These are phyloP conservation scores for Starmerella sp. DNA, from an alignment of 805 yeast genomes.

Conservation along the genomic window DNA sequence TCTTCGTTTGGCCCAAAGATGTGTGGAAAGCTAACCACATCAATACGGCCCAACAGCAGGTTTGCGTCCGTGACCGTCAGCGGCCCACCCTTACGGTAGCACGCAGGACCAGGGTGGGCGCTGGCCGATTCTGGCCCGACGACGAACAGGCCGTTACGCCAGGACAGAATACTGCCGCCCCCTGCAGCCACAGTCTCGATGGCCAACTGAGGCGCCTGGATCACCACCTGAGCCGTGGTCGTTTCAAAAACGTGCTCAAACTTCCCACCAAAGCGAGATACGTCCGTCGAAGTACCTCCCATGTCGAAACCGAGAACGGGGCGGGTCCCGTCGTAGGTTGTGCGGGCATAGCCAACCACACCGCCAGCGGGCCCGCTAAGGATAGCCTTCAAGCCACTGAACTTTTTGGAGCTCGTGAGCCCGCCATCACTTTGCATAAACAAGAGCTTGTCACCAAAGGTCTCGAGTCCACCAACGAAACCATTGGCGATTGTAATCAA, in stretches of 20 bases:
- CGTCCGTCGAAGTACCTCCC: constrained; percentile 90
- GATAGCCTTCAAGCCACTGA: constrained; percentile 80
- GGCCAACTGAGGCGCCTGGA: constrained; percentile 75
- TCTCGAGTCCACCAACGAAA: constrained; percentile 40
- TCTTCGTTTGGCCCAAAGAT: constrained; percentile 76
- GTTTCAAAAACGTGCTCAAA: constrained; percentile 75
- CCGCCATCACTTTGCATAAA: constrained; percentile 99
- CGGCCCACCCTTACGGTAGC: constrained; percentile 76
- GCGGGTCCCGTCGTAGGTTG: constrained; percentile 43
- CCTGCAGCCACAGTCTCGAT: constrained; percentile 80
- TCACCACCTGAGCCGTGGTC: constrained; percentile 69
- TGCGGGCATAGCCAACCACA: constrained; percentile 81
- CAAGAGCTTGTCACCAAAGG: constrained; percentile 28
- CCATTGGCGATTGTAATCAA: constrained; percentile 52
- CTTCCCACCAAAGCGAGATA: constrained; percentile 57
- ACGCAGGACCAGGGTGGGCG: constrained; percentile 84
- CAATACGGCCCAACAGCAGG: constrained; percentile 54
- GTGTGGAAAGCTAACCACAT: constrained; percentile 66
- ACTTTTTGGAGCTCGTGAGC: constrained; percentile 66
- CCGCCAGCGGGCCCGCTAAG: constrained; percentile 98
- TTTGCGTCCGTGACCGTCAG: constrained; percentile 81
- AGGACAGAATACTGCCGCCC: constrained; percentile 60
- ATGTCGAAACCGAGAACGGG: constrained; percentile 77
- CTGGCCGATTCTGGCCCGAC: constrained; percentile 85
- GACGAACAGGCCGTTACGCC: constrained; percentile 59